These are phyloP conservation scores for Pulveroboletus sp. DNA, from an alignment of 768 basidiomycete species.

Conservation along the genomic window DNA sequence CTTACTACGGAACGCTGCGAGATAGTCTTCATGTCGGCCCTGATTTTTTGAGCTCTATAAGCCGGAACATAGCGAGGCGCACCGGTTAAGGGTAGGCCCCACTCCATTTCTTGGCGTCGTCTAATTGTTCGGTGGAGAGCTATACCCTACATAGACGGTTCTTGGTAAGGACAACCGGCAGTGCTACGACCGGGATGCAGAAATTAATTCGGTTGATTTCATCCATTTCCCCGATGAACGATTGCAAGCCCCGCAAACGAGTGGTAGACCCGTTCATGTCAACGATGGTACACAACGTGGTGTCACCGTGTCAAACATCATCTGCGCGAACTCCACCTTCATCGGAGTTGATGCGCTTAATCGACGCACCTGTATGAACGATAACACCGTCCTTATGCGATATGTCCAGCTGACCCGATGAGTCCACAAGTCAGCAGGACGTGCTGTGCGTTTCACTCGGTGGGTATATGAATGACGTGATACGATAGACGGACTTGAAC, in stretches of 20 bases:
- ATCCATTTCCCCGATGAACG: constrained; percentile 11
- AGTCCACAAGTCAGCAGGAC: constrained; percentile 6
- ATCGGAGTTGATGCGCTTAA: constrained; percentile 21
- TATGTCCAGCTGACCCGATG: constrained; percentile 17
- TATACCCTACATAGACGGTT: constrained; percentile 6
- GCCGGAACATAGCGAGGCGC: constrained; percentile 44
- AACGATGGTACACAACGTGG: constrained; percentile 8
- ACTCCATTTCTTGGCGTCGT: constrained; percentile 16
- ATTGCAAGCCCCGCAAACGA: constrained; percentile 1
- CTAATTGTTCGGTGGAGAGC: constrained; percentile 5
- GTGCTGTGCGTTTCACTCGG: constrained; percentile 15
- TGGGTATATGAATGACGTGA: constrained; percentile 28
- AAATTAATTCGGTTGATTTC: constrained; percentile 8
- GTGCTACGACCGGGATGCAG: constrained; percentile 10
- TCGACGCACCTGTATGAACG: constrained; percentile 17
- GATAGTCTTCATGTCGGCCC: constrained; percentile 40
- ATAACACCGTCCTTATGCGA: constrained; percentile 16
- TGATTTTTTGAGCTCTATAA: constrained; percentile 44
- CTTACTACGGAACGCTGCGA: constrained; percentile 23
- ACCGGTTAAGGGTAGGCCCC: constrained; percentile 38
- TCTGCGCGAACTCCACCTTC: constrained; percentile 2
- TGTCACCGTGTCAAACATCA: constrained; percentile 7
- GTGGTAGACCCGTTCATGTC: constrained; percentile 4
- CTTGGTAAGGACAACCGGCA: constrained; percentile 11
- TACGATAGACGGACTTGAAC: constrained; percentile 22